Evolutionary conservation across 2,329 filamentous ascomycete species (phyloP).

Genomic region (Aspergillus sp.): DNA sequence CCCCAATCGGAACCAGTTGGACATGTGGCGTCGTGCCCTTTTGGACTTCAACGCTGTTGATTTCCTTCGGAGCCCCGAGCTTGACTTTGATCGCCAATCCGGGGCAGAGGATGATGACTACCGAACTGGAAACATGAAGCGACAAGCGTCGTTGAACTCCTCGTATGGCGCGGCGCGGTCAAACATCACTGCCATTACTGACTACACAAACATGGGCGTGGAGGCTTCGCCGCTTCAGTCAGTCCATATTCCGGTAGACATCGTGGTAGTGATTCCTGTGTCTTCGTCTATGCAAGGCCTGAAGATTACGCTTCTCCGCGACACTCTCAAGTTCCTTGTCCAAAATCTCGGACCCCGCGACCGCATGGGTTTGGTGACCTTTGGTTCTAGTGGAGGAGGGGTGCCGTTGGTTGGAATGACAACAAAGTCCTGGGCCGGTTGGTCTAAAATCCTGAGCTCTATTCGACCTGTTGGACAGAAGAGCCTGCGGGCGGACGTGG

Average conservation of each 20-base stretch:
- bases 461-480: slow-evolving; percentile 95
- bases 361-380: slow-evolving; percentile 95
- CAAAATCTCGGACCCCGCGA: slow-evolving; percentile 86
- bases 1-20: slow-evolving; percentile 73
- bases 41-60: slow-evolving; percentile 77
- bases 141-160: slow-evolving; percentile 79
- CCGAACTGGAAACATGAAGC: slow-evolving; percentile 58
- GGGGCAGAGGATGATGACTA: slow-evolving; percentile 89
- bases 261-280: slow-evolving; percentile 94
- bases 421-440: slow-evolving; percentile 88
- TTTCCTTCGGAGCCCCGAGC: slow-evolving; percentile 66
- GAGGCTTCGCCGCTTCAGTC: slow-evolving; percentile 60
- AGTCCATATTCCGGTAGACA: slow-evolving; percentile 86
- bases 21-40: slow-evolving; percentile 85
- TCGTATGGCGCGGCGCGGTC: slow-evolving; percentile 80
- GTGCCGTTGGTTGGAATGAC: slow-evolving; percentile 98
- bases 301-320: slow-evolving; percentile 91
- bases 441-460: slow-evolving; percentile 79
- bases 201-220: slow-evolving; percentile 74
- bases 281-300: slow-evolving; percentile 99
- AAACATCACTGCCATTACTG: slow-evolving; percentile 82
- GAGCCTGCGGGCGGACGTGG: slow-evolving; percentile 91
- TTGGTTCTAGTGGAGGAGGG: slow-evolving; percentile 89
- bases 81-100: slow-evolving; percentile 70
- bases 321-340: slow-evolving; percentile 90